phyloP scores from a whole-genome alignment of 495 filamentous ascomycete genomes.

The Recurvomyces mirabilis region DNA sequence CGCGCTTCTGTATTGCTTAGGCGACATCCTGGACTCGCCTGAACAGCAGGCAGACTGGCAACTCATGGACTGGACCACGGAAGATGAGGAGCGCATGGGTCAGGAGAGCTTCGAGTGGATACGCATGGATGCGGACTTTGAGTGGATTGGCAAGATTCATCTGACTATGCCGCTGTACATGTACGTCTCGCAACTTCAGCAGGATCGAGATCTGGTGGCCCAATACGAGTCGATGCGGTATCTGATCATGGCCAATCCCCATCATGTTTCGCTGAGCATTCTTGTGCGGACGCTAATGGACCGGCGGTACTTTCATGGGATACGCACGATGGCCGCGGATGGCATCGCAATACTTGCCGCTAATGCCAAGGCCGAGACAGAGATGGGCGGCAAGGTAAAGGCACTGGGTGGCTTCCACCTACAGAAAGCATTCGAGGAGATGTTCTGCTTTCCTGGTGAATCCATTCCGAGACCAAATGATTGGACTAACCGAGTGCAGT shows the following conservation, averaged over 20 bases:
- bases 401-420: slow-evolving; percentile 69
- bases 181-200: slow-evolving; percentile 93
- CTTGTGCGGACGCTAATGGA: slow-evolving; percentile 84
- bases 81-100: slow-evolving; percentile 80
- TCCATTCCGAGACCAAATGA: slow-evolving; percentile 76
- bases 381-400: slow-evolving; percentile 61
- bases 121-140: slow-evolving; percentile 92
- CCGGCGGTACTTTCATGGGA: slow-evolving; percentile 81
- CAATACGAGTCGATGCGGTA: slow-evolving; percentile 72
- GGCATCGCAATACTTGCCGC: slow-evolving; percentile 41
- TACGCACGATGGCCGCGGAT: slow-evolving; percentile 69
- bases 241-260: slow-evolving; percentile 46
- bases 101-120: slow-evolving; percentile 98
- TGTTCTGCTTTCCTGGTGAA: slow-evolving; percentile 69
- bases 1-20: slow-evolving; percentile 78
- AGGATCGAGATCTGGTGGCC: slow-evolving; percentile 91
- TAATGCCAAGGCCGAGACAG: slow-evolving; percentile 16
- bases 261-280: slow-evolving; percentile 72
- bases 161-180: slow-evolving; percentile 85
- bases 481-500: slow-evolving; percentile 72
- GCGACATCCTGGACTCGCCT: slow-evolving; percentile 73
- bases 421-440: slow-evolving; percentile 67
- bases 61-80: slow-evolving; percentile 74
- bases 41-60: slow-evolving; percentile 78
- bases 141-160: slow-evolving; percentile 80